A percentile compares a stretch with the other conserved stretches of the same genome.
Conservation (phyloP, 2,329 filamentous ascomycete genomes). For the Dactylellina drechsleri region DNA sequence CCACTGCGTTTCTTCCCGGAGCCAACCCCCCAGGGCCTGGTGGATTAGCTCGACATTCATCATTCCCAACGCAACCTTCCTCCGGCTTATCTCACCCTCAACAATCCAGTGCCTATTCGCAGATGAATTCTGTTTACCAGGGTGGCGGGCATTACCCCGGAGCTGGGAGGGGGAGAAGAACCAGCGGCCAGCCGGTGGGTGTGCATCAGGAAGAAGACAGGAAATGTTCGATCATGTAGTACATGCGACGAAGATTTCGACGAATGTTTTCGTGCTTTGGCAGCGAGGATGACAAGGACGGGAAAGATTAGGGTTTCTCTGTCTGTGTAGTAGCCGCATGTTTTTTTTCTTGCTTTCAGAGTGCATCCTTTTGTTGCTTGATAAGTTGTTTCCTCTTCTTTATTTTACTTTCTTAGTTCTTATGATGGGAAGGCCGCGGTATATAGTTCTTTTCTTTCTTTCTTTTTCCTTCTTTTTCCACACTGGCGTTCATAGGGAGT, state of each 20-base stretch:
- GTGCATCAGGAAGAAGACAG: slow-evolving; percentile 38
- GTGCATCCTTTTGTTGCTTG: not conserved
- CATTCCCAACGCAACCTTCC: slow-evolving; percentile 27
- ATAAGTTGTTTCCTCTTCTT: not conserved
- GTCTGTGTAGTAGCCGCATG: too few relatives aligned
- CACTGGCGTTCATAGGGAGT: too few relatives aligned
- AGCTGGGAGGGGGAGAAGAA: slow-evolving; percentile 25
- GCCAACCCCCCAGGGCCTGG: slow-evolving; percentile 31
- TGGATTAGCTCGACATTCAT: slow-evolving; percentile 35
- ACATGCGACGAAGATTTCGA: slow-evolving; percentile 31
- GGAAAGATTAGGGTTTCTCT: not conserved
- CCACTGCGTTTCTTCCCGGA: slow-evolving; percentile 26
- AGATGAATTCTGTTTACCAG: slow-evolving; percentile 39
- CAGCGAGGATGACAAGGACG: not conserved
- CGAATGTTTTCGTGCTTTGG: slow-evolving; percentile 11
- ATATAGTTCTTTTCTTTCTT: slow-evolving; percentile 4
- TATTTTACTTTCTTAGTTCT: not conserved
- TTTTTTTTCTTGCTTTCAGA: not conserved
- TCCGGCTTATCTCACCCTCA: slow-evolving; percentile 18
- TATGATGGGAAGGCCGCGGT: not conserved
- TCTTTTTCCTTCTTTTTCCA: not conserved
- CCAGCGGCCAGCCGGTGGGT: slow-evolving; percentile 27
- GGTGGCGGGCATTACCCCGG: slow-evolving; percentile 41
- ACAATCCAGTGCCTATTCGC: slow-evolving; percentile 35
- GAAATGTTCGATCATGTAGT: slow-evolving; percentile 53